These are phyloP conservation scores for Cutaneotrichosporon sp. DNA, from an alignment of 1,284 basidiomycete genomes.

Conservation along the genomic window DNA sequence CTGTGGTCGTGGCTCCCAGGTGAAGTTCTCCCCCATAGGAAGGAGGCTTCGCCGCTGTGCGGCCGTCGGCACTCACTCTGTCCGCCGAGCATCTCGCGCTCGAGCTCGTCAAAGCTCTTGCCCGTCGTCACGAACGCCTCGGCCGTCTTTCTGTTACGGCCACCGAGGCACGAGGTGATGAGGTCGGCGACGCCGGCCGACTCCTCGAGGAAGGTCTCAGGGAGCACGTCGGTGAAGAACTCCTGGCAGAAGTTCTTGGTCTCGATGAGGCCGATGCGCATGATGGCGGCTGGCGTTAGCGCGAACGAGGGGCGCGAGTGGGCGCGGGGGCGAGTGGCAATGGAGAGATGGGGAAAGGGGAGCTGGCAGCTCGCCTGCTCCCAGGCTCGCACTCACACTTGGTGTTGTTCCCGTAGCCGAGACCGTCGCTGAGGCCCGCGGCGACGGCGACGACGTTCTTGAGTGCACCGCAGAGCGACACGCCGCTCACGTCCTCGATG, in stretches of 20 bases:
- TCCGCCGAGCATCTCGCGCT: slow-evolving; percentile 60
- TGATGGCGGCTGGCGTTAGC: slow-evolving; percentile 56
- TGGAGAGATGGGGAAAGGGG: not conserved
- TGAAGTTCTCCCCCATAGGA: too few species aligned
- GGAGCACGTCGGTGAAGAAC: slow-evolving; percentile 59
- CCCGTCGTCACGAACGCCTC: slow-evolving; percentile 59
- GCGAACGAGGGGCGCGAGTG: too few species aligned
- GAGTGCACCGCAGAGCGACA: slow-evolving; percentile 61
- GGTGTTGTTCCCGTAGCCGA: slow-evolving; percentile 61
- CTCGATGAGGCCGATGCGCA: slow-evolving; percentile 59
- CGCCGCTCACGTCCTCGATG: slow-evolving; percentile 59
- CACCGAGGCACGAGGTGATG: slow-evolving; percentile 62
- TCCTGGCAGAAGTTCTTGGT: slow-evolving; percentile 58
- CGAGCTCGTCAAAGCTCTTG: slow-evolving; percentile 58
- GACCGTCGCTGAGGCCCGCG: slow-evolving; percentile 60
- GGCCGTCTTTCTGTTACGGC: slow-evolving; percentile 58
- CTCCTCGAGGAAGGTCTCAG: slow-evolving; percentile 59
- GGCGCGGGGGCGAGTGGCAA: not conserved
- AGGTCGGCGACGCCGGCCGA: slow-evolving; percentile 61
- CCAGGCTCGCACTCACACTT: slow-evolving; percentile 52
- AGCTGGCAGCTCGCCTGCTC: too few species aligned
- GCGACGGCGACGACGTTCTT: slow-evolving; percentile 63
- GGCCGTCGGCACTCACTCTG: slow-evolving; percentile 54
- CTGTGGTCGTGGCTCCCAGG: too few species aligned
- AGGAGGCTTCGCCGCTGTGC: slow-evolving; percentile 20